Evolutionary conservation across 116 monocot genomes (phyloP), one percentile per base, ranked within the genome.

Genomic region (Trichopus zeylanicus): DNA sequence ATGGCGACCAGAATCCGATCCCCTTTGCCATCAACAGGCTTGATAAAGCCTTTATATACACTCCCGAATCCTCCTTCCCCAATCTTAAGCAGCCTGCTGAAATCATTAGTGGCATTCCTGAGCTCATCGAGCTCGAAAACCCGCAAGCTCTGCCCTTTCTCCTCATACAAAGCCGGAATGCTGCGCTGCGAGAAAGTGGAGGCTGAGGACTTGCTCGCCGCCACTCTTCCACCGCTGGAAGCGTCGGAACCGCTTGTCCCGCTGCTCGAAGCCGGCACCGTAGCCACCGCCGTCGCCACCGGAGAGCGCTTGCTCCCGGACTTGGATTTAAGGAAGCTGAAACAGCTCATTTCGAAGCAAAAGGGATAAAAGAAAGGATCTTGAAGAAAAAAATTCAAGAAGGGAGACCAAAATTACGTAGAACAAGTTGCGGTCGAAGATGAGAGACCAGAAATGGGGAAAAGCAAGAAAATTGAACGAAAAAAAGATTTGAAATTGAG

Each of bases 341-440:
- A 74, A 37, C 82, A 82, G 30, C 67, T 67, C 82, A 82, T 81
- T n/a, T n/a, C n/a, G n/a, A n/a, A n/a, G n/a, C n/a, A n/a, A n/a
- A n/a, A n/a, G n/a, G n/a, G n/a, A n/a, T n/a, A n/a, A n/a, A n/a
- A n/a, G n/a, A n/a, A n/a, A n/a, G n/a, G n/a, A n/a, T n/a, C n/a
- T n/a, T n/a, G n/a, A n/a, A n/a, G n/a, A n/a, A n/a, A n/a, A n/a
- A n/a, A n/a, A n/a, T n/a, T n/a, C n/a, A n/a, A n/a, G n/a, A n/a
- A n/a, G n/a, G n/a, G n/a, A n/a, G n/a, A n/a, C n/a, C n/a, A n/a
- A n/a, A n/a, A n/a, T n/a, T n/a, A n/a, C n/a, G n/a, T n/a, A n/a
- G n/a, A n/a, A n/a, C n/a, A n/a, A n/a, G n/a, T n/a, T n/a, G n/a
- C n/a, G n/a, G n/a, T n/a, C n/a, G n/a, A n/a, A n/a, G n/a, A n/a